Base-by-base conservation (phyloP, 2,329 filamentous ascomycete genomes). In the Sarocladium strictum region DNA sequence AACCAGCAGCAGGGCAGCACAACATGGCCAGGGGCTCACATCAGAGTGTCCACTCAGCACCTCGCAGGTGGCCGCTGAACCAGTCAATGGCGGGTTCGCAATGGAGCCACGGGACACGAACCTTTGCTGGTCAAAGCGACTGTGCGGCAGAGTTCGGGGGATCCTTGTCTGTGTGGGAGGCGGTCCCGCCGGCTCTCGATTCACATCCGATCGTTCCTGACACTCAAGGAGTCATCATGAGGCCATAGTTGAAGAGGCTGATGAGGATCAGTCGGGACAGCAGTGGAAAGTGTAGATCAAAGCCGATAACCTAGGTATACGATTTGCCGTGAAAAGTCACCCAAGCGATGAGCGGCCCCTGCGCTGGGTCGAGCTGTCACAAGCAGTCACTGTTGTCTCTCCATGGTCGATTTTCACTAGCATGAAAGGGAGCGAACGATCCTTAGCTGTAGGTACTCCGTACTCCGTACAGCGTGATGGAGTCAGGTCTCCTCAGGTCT, bases 71-170 rank as follows among this genome's bases (percentile, higher is more conserved):
- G 3, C 17, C 14, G 47, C 19, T 21, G 11, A 29, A 21, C 29
- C 29, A 51, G 47, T 51, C 47, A 51, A 17, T 35, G 26, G 47
- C 26, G 3, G 29, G 47, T 19, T 35, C 11, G 47, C 11, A 17
- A 51, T 24, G 47, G 27, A 24, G 26, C 47, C 47, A 51, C 27
- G 47, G 47, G 27, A 51, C 47, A 51, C 47, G 47, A 51, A 15
- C 47, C 47, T 33, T 51, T 10, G 29, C 27, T 51, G 47, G 47
- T 17, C 26, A 27, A 35, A 51, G 27, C 47, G 27, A 51, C 17
- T 33, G 29, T 33, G 29, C 27, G 19, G 47, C 47, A 51, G 43
- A 51, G 23, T 51, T 51, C 27, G 47, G 47, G 38, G 47, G 47
- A 51, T 35, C 47, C 47, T 19, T 51, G 27, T 29, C 29, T 33